Evolutionary conservation across 805 yeast genomes (phyloP).

Genomic region (Torulaspora delbrueckii): DNA sequence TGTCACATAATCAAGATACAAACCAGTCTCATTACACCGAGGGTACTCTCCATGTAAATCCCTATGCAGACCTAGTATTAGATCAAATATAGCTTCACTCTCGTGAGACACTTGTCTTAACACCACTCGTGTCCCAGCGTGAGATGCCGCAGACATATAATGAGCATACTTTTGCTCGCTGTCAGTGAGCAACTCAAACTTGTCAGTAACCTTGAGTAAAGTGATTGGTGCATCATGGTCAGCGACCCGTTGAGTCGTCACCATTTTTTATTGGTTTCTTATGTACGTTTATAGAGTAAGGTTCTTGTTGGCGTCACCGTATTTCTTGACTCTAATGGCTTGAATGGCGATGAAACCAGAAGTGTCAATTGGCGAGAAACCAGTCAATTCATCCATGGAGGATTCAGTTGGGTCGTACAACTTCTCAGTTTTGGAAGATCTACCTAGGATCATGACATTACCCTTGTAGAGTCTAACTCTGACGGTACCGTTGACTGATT

Average conservation of each 20-base stretch:
- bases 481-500: slow-evolving; percentile 92
- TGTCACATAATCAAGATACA: slow-evolving; percentile 66
- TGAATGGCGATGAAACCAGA: slow-evolving; percentile 97
- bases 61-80: slow-evolving; percentile 58
- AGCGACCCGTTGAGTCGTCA: slow-evolving; percentile 38
- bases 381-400: slow-evolving; percentile 98
- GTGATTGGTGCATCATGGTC: slow-evolving; percentile 67
- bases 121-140: slow-evolving; percentile 75
- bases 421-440: slow-evolving; percentile 93
- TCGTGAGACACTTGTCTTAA: slow-evolving; percentile 80
- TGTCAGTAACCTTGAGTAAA: slow-evolving; percentile 54
- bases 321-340: slow-evolving; percentile 96
- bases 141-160: slow-evolving; percentile 76
- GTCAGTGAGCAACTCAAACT: slow-evolving; percentile 54
- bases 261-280: neutral
- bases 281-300: neutral
- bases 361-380: slow-evolving; percentile 95
- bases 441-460: slow-evolving; percentile 74
- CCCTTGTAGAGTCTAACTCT: slow-evolving; percentile 95
- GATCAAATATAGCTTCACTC: slow-evolving; percentile 68
- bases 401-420: slow-evolving; percentile 97
- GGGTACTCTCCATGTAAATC: slow-evolving; percentile 46
- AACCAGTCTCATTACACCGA: slow-evolving; percentile 28
- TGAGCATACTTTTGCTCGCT: slow-evolving; percentile 73
- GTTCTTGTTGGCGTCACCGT: slow-evolving; percentile 74